These are phyloP conservation scores for Lodderomyces jiufengensis DNA, from an alignment of 1,139 yeast genomes.

Conservation along the genomic window DNA sequence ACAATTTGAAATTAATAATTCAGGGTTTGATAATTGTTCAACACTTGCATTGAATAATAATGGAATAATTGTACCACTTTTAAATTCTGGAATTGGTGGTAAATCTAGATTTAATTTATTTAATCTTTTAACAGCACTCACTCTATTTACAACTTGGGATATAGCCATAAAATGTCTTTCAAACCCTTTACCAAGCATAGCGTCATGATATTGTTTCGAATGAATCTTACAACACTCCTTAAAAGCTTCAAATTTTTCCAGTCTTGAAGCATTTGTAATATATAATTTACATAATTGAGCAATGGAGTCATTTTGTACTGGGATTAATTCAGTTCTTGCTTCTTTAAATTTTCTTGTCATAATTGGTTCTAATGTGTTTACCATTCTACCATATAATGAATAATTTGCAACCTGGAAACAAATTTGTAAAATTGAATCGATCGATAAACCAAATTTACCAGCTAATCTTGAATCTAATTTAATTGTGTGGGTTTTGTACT, in stretches of 20 bases:
- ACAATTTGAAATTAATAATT: constrained; percentile 53
- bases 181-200: constrained; percentile 63
- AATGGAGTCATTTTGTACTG: constrained; percentile 56
- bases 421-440: constrained; percentile 67
- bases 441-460: constrained; percentile 49
- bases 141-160: constrained; percentile 40
- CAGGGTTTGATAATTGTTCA: constrained; percentile 40
- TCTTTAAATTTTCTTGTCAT: constrained; percentile 66
- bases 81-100: constrained; percentile 23
- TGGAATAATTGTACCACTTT: constrained; percentile 29
- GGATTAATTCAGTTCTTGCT: constrained; percentile 65
- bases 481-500: constrained; percentile 43
- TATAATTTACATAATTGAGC: constrained; percentile 56
- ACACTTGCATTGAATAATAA: constrained; percentile 58
- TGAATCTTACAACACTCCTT: constrained; percentile 53
- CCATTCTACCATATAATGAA: constrained; percentile 67
- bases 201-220: constrained; percentile 43
- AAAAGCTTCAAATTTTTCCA: constrained; percentile 50
- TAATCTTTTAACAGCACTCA: constrained; percentile 32
- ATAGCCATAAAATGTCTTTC: constrained; percentile 70
- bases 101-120: constrained; percentile 39
- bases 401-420: constrained; percentile 69
- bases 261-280: constrained; percentile 48
- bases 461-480: constrained; percentile 46
- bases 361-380: constrained; percentile 68